Percentiles rank a stretch among this genome's conserved stretches.
Conservation (phyloP, 805 yeast species). For the Cyberlindnera veronae region DNA sequence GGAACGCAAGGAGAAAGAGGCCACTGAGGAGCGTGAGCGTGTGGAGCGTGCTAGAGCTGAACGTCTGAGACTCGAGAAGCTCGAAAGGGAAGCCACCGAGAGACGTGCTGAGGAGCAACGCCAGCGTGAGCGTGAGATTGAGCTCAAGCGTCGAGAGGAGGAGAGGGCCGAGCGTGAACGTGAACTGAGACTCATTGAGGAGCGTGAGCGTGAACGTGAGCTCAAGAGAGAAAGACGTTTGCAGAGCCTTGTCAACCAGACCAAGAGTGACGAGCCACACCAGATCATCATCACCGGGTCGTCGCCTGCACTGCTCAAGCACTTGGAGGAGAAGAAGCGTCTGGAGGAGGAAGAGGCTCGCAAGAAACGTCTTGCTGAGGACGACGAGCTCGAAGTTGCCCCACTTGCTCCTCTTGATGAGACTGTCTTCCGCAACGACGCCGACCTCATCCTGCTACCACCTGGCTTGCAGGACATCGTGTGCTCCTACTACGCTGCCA, state of each 20-base stretch:
- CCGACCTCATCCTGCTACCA: slow-evolving; percentile 21
- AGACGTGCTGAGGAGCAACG: background rate
- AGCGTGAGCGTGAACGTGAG: slow-evolving; percentile 11
- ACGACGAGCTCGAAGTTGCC: background rate
- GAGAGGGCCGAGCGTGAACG: slow-evolving; percentile 9
- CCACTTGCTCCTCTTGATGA: slow-evolving; percentile 17
- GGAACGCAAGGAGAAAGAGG: slow-evolving; percentile 7
- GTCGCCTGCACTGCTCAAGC: slow-evolving; percentile 9
- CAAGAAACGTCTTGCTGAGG: slow-evolving; percentile 2
- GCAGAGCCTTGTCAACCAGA: slow-evolving; percentile 9
- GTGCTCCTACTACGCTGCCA: slow-evolving; percentile 24
- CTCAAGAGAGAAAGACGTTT: slow-evolving; percentile 11
- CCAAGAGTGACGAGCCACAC: slow-evolving; percentile 8
- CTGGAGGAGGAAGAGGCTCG: slow-evolving; percentile 1
- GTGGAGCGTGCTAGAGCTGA: slow-evolving; percentile 1
- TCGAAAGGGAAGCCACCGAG: background rate
- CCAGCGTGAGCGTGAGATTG: slow-evolving; percentile 4
- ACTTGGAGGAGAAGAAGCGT: slow-evolving; percentile 11
- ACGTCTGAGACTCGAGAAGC: background rate
- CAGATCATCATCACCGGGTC: slow-evolving; percentile 15
- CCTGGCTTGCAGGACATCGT: slow-evolving; percentile 33
- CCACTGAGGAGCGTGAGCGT: slow-evolving; percentile 4
- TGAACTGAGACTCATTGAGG: no score
- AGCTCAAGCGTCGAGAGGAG: slow-evolving; percentile 4
- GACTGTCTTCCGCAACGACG: slow-evolving; percentile 18